phyloP scores from a whole-genome alignment of 805 yeast genomes.

The Priceomyces melissophilus region DNA sequence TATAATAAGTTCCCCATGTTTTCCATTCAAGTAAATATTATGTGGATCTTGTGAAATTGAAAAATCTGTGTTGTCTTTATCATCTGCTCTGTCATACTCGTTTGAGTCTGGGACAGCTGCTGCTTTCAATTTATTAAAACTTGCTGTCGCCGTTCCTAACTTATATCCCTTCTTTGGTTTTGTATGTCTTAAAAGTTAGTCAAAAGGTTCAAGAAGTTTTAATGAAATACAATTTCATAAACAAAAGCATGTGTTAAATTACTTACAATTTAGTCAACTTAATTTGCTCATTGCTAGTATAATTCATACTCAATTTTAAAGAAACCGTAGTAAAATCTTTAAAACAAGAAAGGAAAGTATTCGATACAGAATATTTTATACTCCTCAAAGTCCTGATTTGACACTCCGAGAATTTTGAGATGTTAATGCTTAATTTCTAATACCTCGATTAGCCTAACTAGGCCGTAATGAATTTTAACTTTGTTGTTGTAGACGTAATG shows the following conservation, averaged over 20 bases:
- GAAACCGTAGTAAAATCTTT: too few species aligned
- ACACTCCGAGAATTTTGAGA: too few species aligned
- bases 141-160: constrained; percentile 38
- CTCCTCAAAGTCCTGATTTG: too few species aligned
- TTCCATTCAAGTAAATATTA: constrained; percentile 22
- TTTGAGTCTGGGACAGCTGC: constrained; percentile 15
- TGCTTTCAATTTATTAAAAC: constrained; percentile 41
- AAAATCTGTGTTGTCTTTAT: not conserved
- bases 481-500: too few species aligned
- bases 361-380: too few species aligned
- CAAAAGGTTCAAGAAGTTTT: too few species aligned
- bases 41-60: constrained; percentile 2
- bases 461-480: too few species aligned
- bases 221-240: not conserved
- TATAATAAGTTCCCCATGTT: constrained; percentile 30
- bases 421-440: too few species aligned
- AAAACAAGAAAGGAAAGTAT: too few species aligned
- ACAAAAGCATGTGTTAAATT: not conserved
- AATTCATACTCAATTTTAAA: too few species aligned
- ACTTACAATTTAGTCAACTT: constrained; percentile 6
- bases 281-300: constrained; percentile 1
- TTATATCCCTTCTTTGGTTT: constrained; percentile 34
- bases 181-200: constrained; percentile 14
- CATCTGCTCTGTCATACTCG: not conserved
- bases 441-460: too few species aligned